Percentiles rank a stretch among this genome's conserved stretches.
These are phyloP conservation scores for Sonneratia caseolaris DNA, from an alignment of 345 rosid species.

Conservation along the genomic window DNA sequence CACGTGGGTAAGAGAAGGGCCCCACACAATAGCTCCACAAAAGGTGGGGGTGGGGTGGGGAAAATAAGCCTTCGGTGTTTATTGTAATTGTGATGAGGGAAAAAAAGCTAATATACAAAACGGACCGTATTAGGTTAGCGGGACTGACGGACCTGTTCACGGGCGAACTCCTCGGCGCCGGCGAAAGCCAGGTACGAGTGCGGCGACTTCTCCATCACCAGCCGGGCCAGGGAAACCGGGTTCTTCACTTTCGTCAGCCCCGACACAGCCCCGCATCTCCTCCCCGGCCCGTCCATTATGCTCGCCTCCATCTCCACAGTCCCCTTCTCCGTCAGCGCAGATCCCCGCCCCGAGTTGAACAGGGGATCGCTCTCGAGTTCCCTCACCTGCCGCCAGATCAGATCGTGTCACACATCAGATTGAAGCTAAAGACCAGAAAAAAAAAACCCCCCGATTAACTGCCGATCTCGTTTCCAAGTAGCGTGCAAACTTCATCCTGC, in stretches of 20 bases:
- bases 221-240: slow-evolving; percentile 85
- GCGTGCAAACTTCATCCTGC: not conserved
- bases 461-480: no score
- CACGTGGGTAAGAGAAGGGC: not conserved
- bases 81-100: not conserved
- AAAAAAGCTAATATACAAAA: no score
- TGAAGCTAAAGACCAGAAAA: no score
- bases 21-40: no score
- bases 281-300: slow-evolving; percentile 79
- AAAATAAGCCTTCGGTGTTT: no score
- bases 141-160: slow-evolving; percentile 44
- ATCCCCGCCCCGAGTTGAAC: slow-evolving; percentile 96
- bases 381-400: slow-evolving; percentile 36
- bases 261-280: slow-evolving; percentile 92
- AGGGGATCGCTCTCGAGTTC: slow-evolving; percentile 86
- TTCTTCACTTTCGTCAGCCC: slow-evolving; percentile 81
- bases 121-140: no score
- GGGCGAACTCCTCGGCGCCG: slow-evolving; percentile 87
- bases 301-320: slow-evolving; percentile 99
- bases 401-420: not conserved
- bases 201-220: slow-evolving; percentile 93
- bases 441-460: no score
- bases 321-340: slow-evolving; percentile 79
- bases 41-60: no score
- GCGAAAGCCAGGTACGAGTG: slow-evolving; percentile 89